Percentiles rank a stretch among this genome's conserved stretches.
phyloP scores from a whole-genome alignment of 2,329 filamentous ascomycete species.

The Raffaelea ambrosiae region DNA sequence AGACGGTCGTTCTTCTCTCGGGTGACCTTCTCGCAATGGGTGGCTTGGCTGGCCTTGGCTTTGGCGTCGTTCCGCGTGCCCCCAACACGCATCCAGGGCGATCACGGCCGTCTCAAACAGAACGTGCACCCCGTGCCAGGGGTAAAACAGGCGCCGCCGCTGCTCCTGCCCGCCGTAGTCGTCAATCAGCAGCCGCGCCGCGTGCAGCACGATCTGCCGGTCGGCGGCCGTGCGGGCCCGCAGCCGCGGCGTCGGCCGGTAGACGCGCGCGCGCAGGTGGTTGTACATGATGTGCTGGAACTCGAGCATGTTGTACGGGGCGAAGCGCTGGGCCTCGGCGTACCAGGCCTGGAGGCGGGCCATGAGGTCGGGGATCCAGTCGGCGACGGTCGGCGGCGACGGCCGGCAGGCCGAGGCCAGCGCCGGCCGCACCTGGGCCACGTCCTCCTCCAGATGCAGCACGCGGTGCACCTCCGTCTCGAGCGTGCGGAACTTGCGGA shows the following conservation, averaged over 20 bases:
- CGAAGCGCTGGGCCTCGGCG: not conserved
- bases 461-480: conserved; percentile 3
- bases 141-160: conserved; percentile 2
- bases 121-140: conserved; percentile 6
- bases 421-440: not conserved
- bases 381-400: not conserved
- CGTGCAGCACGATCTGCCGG: conserved; percentile 1
- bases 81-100: conserved; percentile 3
- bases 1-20: not conserved
- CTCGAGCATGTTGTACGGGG: conserved; percentile 2
- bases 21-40: too few species aligned
- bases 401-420: too few species aligned
- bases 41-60: too few species aligned
- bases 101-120: conserved; percentile 3
- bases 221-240: not conserved
- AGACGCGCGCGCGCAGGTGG: conserved; percentile 1
- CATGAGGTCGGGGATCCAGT: not conserved
- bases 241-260: conserved; percentile 1
- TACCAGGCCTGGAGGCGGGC: not conserved
- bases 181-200: not conserved
- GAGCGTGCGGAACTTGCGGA: not conserved
- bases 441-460: conserved; percentile 2
- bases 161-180: conserved; percentile 2
- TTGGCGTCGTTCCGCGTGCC: not conserved
- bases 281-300: conserved; percentile 3